Evolutionary conservation across 306 rosid species (phyloP).

Genomic region (Prunus mira): DNA sequence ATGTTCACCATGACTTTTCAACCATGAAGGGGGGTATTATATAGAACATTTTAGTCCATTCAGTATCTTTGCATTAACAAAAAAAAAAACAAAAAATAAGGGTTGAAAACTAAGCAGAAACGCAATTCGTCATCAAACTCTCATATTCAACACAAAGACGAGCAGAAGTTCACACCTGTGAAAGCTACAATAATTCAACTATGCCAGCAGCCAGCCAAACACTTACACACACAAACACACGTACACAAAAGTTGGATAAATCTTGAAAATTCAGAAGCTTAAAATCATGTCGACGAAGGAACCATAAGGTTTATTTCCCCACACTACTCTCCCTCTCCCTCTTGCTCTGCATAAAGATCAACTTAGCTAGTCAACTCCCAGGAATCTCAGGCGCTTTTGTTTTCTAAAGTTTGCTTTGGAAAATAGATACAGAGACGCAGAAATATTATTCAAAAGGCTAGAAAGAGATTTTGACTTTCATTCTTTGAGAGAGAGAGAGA

Average conservation of each 20-base stretch:
- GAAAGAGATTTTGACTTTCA: too few relatives aligned
- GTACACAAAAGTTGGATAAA: background rate
- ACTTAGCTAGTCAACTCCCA: conserved; percentile 17
- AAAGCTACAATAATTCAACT: background rate
- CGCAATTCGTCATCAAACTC: background rate
- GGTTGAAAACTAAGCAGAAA: background rate
- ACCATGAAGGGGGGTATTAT: background rate
- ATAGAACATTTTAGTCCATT: background rate
- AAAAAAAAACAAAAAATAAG: background rate
- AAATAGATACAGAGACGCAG: background rate
- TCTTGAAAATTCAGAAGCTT: background rate
- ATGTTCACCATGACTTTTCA: background rate
- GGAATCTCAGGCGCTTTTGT: background rate
- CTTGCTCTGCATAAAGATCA: background rate
- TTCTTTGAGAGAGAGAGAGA: too few relatives aligned
- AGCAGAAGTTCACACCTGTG: background rate
- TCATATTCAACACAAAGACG: background rate
- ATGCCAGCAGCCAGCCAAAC: background rate
- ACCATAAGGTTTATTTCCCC: background rate
- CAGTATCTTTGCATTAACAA: background rate
- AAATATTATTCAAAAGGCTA: too few relatives aligned
- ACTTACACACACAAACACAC: background rate
- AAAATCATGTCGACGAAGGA: background rate
- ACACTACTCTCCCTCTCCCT: background rate
- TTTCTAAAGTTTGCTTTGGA: background rate